Base-by-base conservation (phyloP, 164 flowering plant genomes). In the Magnolia officinalis region DNA sequence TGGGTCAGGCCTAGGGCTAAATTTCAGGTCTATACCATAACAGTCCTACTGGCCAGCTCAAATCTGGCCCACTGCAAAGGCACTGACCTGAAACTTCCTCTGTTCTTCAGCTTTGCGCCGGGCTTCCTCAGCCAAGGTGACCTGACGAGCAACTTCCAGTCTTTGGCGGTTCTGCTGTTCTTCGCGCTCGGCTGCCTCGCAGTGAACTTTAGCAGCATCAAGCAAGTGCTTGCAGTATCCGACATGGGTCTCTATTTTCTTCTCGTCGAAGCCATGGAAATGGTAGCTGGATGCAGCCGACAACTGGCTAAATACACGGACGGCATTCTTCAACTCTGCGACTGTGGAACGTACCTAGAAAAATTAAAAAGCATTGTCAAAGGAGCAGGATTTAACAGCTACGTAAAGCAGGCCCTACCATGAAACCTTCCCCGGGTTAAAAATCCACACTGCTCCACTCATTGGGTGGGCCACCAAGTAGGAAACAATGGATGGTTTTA, bases 61-160 rank as follows among this genome's bases (percentile, higher is more conserved):
- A 55, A 55, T 55, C 11, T 8, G 59, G 59, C 18, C 18, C 61
- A 55, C 11, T 13, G 19, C 29, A 19, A 73, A 67, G 63, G 26
- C 72, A 75, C 76, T 74, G 13, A 91, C 98, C 95, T 91, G 97
- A 72, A 83, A 78, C 87, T 92, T 92, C 82, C 88, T 85, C 76
- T 92, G 95, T 82, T 96, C 97, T 80, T 92, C 99, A 74, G 95
- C 98, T 80, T 89, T 91, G 52, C 97, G 96, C 26, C 94, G 89
- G 31, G 97, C 92, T 84, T 96, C 98, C 84, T 92, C 97, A 71
- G 98, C 98, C 86, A 90, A 83, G 65, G 88, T 78, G 71, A 88
- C 87, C 82, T 94, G 97, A 65, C 97, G 95, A 79, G 95, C 94
- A 78, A 90, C 89, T 83, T 94, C 97, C 78, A 83, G 84, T 80